A percentile compares a stretch with the other conserved stretches of the same genome.
phyloP scores from a whole-genome alignment of 331 rosid genomes.

The Quercus lobata region DNA sequence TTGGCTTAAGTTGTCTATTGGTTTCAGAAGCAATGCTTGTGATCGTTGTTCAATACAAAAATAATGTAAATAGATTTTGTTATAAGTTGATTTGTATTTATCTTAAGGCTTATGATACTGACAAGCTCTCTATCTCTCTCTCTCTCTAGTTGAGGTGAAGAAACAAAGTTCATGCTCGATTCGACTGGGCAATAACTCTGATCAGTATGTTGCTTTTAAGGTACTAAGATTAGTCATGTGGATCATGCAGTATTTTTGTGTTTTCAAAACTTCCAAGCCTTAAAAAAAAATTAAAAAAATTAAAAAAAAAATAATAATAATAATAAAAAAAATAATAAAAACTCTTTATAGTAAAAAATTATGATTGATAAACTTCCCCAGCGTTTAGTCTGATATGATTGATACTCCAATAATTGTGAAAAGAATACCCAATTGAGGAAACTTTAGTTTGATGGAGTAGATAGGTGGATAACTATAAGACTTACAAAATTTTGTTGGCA shows the following conservation, averaged over 20 bases:
- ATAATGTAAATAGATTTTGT: not conserved
- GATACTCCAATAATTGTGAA: not conserved
- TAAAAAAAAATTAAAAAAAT: too few species aligned
- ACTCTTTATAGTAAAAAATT: not conserved
- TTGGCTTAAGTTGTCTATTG: not conserved
- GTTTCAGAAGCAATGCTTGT: not conserved
- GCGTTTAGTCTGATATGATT: not conserved
- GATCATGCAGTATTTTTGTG: not conserved
- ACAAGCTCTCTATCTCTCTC: constrained; percentile 10
- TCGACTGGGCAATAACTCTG: constrained; percentile 59
- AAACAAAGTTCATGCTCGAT: constrained; percentile 74
- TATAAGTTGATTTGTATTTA: not conserved
- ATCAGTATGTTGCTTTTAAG: constrained; percentile 82
- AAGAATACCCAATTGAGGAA: not conserved
- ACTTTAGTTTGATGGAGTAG: not conserved
- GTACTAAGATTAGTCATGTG: constrained; percentile 25
- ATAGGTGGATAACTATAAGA: not conserved
- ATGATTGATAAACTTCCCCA: not conserved
- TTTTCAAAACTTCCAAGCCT: not conserved
- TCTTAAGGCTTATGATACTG: not conserved
- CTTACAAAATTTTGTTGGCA: constrained; percentile 24
- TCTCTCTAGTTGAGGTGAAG: constrained; percentile 67
- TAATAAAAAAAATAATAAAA: too few species aligned
- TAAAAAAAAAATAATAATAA: too few species aligned
- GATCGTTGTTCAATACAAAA: not conserved